Evolutionary conservation across 2,329 filamentous ascomycete species (phyloP).

Genomic region (Sclerotinia subarctica): DNA sequence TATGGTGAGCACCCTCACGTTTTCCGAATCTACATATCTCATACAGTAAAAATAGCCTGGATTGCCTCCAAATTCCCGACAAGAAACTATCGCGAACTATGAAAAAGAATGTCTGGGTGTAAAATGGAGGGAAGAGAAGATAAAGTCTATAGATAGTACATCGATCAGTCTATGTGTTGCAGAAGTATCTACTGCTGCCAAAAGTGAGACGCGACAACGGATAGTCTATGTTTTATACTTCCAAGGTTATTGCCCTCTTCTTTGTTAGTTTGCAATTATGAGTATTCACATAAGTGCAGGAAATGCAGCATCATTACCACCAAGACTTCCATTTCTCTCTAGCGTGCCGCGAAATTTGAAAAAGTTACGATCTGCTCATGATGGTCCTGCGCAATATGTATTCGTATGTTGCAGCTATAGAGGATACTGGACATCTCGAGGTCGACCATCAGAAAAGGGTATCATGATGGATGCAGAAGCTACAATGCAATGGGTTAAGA

Average conservation of each 20-base stretch:
- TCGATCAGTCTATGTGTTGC: conserved; percentile 57
- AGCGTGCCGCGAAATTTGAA: conserved; percentile 48
- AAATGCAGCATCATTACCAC: conserved; percentile 57
- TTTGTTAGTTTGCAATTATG: conserved; percentile 11
- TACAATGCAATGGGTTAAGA: conserved; percentile 58
- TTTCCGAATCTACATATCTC: not conserved
- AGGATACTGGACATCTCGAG: conserved; percentile 70
- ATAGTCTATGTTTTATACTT: conserved; percentile 55
- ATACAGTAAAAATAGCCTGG: conserved; percentile 67
- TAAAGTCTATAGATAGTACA: conserved; percentile 61
- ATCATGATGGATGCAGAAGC: conserved; percentile 67
- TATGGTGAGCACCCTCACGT: not conserved
- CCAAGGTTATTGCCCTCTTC: conserved; percentile 45
- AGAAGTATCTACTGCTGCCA: conserved; percentile 24
- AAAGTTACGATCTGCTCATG: conserved; percentile 31
- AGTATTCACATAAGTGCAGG: conserved; percentile 43
- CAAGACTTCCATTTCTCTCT: conserved; percentile 55
- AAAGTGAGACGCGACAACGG: not conserved
- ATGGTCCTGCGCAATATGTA: conserved; percentile 41
- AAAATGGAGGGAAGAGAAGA: conserved; percentile 63
- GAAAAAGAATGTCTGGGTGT: conserved; percentile 56
- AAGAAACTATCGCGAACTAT: conserved; percentile 66
- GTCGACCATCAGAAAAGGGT: conserved; percentile 66
- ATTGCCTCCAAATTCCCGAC: conserved; percentile 66
- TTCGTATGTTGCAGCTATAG: conserved; percentile 54